Percentiles rank a stretch among this genome's conserved stretches.
phyloP scores from a whole-genome alignment of 768 basidiomycete genomes.

The Asterophora lycoperdoides region DNA sequence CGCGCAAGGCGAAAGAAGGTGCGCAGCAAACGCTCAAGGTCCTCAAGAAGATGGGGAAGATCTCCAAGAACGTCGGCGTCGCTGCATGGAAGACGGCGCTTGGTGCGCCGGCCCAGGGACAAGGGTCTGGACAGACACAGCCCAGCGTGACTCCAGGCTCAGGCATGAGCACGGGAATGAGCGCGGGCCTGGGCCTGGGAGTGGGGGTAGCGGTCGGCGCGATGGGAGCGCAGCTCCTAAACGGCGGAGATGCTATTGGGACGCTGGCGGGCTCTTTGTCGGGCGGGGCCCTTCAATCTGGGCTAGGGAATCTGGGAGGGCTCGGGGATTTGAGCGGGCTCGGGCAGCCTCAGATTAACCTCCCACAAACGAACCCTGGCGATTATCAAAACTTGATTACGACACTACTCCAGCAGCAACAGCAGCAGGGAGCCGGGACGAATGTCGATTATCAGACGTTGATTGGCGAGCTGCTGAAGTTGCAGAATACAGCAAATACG shows the following conservation, averaged over 20 bases:
- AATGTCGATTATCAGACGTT: conserved; percentile 17
- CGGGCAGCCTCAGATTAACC: conserved; percentile 11
- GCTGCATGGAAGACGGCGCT: conserved; percentile 15
- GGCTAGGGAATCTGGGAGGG: background rate
- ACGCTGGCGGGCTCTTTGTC: conserved; percentile 13
- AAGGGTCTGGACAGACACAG: too few relatives aligned
- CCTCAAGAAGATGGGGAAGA: conserved; percentile 7
- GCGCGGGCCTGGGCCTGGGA: too few relatives aligned
- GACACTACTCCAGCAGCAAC: conserved; percentile 18
- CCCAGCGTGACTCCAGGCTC: too few relatives aligned
- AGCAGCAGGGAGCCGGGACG: background rate
- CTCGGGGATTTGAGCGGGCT: too few relatives aligned
- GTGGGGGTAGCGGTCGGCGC: background rate
- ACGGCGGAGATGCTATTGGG: background rate
- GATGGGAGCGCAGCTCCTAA: too few relatives aligned
- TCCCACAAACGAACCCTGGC: conserved; percentile 26
- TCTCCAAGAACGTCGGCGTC: conserved; percentile 6
- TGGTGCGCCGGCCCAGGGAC: background rate
- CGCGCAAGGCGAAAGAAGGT: conserved; percentile 7
- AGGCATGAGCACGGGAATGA: too few relatives aligned
- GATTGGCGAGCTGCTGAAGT: conserved; percentile 17
- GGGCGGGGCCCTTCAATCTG: conserved; percentile 16
- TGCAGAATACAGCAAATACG: conserved; percentile 12
- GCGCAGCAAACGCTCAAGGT: conserved; percentile 7
- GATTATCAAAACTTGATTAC: conserved; percentile 31